Base-by-base conservation (phyloP, 345 rosid species). In the Crucihimalaya himalaica region DNA sequence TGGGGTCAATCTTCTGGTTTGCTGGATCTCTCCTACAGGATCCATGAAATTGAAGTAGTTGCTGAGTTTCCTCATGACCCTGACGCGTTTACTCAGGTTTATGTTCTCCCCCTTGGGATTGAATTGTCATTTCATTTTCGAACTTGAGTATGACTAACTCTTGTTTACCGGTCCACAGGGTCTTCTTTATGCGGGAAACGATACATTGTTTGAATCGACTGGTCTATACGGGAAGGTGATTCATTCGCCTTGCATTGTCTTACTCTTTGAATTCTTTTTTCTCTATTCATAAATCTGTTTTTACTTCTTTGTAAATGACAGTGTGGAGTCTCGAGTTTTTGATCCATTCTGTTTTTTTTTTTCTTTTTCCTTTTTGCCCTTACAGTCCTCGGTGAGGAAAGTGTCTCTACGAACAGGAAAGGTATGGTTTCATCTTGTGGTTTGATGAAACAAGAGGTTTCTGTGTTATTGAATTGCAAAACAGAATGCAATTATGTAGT, bases 331-430 rank as follows among this genome's bases (percentile, higher is more conserved):
- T 68, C 23, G 19, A 53, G 32, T 63, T 27, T 15, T 15, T 76
- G 45, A 76, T 56, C 6, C 0, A 9, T 40, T 50, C 19, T 68
- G 51, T 15, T 4, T 37, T 2, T 9, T 29, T 72, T 1, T 55
- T 9, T 29, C 68, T 1, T 55, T 42, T 4, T 51, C 23, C 2
- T 42, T 4, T 51, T 31, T 65, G 8, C 39, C 46, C 6, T 81
- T 83, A 51, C 84, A 92, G 99, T 95, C 99, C 4, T 88, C 98
- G 5, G 85, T 92, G 77, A 88, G 98, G 68, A 85, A 72, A 84
- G 94, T 92, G 46, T 80, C 68, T 83, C 86, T 92, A 46, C 77
- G 60, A 53, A 90, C 87, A 11, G 99, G 98, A 57, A 82, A 89
- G 99, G 98, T 95, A 80, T 39, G 54, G 48, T 28, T 35, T 73